Evolutionary conservation across 805 yeast genomes (phyloP).

Genomic region (Priceomyces melissophilus): DNA sequence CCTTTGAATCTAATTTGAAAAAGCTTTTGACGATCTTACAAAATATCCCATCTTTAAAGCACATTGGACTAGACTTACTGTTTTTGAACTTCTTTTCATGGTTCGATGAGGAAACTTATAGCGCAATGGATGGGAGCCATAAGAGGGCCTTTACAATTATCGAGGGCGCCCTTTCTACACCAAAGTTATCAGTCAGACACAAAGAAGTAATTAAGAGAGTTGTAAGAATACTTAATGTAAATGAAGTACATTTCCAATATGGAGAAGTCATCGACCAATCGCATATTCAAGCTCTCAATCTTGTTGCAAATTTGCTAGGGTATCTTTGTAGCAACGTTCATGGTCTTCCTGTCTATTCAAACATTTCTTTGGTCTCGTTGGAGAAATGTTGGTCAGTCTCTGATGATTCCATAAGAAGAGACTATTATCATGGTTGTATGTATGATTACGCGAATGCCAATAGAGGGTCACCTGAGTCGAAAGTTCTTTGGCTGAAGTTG

Average conservation of each 20-base stretch:
- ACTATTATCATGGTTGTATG: slow-evolving; percentile 10
- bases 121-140: not conserved
- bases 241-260: slow-evolving; percentile 17
- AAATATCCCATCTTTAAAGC: slow-evolving; percentile 4
- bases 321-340: slow-evolving; percentile 7
- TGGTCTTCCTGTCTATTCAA: slow-evolving; percentile 4
- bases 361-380: slow-evolving; percentile 10
- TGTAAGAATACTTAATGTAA: slow-evolving; percentile 11
- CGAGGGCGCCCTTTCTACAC: slow-evolving; percentile 19
- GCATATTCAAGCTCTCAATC: slow-evolving; percentile 18
- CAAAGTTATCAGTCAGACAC: slow-evolving; percentile 9
- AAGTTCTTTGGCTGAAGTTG: slow-evolving; percentile 7
- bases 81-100: slow-evolving; percentile 7
- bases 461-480: slow-evolving; percentile 1
- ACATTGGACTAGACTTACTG: slow-evolving; percentile 13
- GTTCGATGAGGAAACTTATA: not conserved
- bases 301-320: slow-evolving; percentile 16
- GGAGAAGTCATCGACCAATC: slow-evolving; percentile 28
- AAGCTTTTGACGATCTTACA: slow-evolving; percentile 6
- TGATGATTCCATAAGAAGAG: slow-evolving; percentile 23
- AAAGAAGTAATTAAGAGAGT: slow-evolving; percentile 11
- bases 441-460: not conserved
- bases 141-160: slow-evolving; percentile 14
- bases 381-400: slow-evolving; percentile 31
- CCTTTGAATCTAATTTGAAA: not conserved